phyloP scores from a whole-genome alignment of 1,284 basidiomycete species.

The Ceratorhiza oryzae-sativae region DNA sequence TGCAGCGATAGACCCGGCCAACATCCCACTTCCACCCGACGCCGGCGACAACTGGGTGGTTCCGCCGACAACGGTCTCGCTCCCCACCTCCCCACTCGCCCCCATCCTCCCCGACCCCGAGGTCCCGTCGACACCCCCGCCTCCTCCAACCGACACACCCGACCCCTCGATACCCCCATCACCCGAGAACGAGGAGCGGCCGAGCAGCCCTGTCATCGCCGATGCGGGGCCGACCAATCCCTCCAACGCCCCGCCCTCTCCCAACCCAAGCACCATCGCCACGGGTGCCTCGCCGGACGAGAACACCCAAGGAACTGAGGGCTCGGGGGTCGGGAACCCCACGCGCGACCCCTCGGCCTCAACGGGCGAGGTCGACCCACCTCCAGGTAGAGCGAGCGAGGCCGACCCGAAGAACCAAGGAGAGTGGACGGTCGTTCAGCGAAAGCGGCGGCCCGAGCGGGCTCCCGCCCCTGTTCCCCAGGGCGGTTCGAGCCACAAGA shows the following conservation, averaged over 20 bases:
- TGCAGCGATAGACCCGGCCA: not conserved
- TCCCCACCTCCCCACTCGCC: not conserved
- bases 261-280: too few species aligned
- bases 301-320: too few species aligned
- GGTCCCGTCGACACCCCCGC: too few species aligned
- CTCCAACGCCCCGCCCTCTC: too few species aligned
- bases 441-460: not conserved
- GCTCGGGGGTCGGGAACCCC: too few species aligned
- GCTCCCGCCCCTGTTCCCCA: not conserved
- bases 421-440: not conserved
- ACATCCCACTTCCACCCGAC: not conserved
- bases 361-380: too few species aligned
- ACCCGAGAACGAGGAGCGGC: too few species aligned
- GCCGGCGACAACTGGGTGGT: not conserved
- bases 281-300: too few species aligned
- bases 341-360: not conserved
- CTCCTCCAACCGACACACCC: too few species aligned
- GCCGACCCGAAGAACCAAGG: not conserved
- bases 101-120: not conserved
- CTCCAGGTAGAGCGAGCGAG: not conserved
- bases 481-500: not conserved
- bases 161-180: too few species aligned
- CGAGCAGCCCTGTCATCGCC: too few species aligned
- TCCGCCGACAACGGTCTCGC: not conserved
- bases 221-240: too few species aligned